Base-by-base conservation (phyloP, 805 yeast genomes). In the Yueomyces sp. region DNA sequence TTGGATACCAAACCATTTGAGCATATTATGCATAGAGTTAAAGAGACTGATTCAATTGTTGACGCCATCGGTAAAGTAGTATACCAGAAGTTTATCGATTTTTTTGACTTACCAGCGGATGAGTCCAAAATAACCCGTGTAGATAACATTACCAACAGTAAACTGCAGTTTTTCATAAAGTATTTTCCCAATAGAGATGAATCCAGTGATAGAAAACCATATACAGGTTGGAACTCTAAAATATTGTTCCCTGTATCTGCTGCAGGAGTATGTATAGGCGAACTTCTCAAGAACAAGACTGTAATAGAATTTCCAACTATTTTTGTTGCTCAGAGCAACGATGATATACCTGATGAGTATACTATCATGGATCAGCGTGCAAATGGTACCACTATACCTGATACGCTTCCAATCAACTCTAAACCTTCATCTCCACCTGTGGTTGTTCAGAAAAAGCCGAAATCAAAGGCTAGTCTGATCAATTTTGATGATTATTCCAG, bases 221-320 rank as follows among this genome's bases (percentile, higher is more conserved):
- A 30, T 30, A 9, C 6, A 9, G 9, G 9, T 6, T 6, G 9
- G 9, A 9, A 6, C 6, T 30, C 33, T 6, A 63, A 57, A 27
- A 62, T 66, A 32, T 53, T 74, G 28, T 59, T 76, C 2, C 54
- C 57, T 37, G 37, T 79, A 12, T 63, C 67, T 28, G 45, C 51
- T 26, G 43, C 57, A 0, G 59, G 53, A 1, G 51, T 50, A n/a
- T 45, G 64, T 27, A 52, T 84, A 2, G 72, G 73, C 0, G 74
- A 71, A 28, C 66, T 67, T 1, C 51, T 86, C n/a, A 63, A 65
- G 45, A 76, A 77, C 34, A 69, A 70, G 44, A 67, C 77, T 0
- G 83, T 86, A 0, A 68, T 85, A 34, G 96, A 86, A 56, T 86
- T 73, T 50, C 95, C 96, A 0, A 80, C 87, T 0, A 65, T 86